These are phyloP conservation scores for Trichoderma orchidacearum DNA, from an alignment of 495 filamentous ascomycete genomes.

Conservation along the genomic window DNA sequence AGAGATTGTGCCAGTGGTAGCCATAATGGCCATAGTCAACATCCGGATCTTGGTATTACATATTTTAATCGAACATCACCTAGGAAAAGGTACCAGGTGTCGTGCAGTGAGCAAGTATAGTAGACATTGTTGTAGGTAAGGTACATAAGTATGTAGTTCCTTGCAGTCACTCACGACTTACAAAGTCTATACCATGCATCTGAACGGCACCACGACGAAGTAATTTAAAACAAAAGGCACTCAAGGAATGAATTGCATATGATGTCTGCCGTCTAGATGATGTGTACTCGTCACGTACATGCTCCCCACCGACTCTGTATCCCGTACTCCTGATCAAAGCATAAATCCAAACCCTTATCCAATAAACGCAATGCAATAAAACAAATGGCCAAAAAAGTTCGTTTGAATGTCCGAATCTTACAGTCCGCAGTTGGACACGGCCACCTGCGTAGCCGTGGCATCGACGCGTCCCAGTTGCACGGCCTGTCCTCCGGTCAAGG, in stretches of 20 bases:
- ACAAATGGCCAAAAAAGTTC: neutral
- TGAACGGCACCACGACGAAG: too few species aligned
- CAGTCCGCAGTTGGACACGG: slow-evolving; percentile 7
- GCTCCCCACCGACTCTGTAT: neutral
- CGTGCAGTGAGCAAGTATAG: too few species aligned
- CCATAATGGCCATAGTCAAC: too few species aligned
- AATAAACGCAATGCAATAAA: neutral
- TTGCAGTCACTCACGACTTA: too few species aligned
- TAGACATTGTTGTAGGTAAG: too few species aligned
- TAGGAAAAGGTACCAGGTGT: too few species aligned
- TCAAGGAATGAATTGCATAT: neutral
- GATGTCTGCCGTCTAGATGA: neutral
- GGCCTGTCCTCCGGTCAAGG: slow-evolving; percentile 45
- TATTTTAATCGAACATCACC: too few species aligned
- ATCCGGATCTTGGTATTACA: too few species aligned
- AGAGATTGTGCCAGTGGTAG: too few species aligned
- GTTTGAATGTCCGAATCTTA: neutral
- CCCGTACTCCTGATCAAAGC: neutral
- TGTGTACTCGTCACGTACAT: neutral
- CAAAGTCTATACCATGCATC: too few species aligned
- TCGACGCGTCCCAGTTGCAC: slow-evolving; percentile 39
- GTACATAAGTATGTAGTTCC: too few species aligned
- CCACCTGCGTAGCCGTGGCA: slow-evolving; percentile 33
- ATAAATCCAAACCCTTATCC: neutral
- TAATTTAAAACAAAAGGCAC: neutral